Percentiles rank a stretch among this genome's conserved stretches.
These are phyloP conservation scores for Fusarium graminum DNA, from an alignment of 2,329 filamentous ascomycete genomes.

Conservation along the genomic window DNA sequence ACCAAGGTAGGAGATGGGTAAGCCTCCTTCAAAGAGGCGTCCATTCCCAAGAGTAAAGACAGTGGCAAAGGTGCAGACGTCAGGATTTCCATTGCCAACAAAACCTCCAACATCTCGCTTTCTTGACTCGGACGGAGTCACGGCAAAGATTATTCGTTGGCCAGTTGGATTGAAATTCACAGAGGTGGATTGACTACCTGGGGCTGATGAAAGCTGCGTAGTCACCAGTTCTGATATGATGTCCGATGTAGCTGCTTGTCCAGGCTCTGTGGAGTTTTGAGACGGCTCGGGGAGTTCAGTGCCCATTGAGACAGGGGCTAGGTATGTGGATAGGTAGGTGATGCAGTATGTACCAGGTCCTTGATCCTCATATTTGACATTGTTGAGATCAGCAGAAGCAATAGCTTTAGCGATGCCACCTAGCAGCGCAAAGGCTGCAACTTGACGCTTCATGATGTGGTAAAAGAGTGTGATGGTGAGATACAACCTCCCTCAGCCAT, in stretches of 20 bases:
- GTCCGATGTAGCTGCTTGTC: background rate
- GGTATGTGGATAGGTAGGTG: constrained; percentile 8
- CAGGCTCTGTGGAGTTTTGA: background rate
- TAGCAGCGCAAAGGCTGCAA: background rate
- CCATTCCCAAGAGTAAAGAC: constrained; percentile 1
- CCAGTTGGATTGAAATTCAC: background rate
- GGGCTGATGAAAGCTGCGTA: background rate
- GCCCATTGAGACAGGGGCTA: background rate
- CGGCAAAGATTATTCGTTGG: constrained; percentile 1
- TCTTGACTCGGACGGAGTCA: background rate
- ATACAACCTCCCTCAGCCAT: too few species aligned
- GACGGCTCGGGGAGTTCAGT: background rate
- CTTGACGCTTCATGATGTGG: background rate
- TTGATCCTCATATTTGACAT: background rate
- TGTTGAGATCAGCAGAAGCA: background rate
- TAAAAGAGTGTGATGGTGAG: too few species aligned
- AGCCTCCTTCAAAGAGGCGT: background rate
- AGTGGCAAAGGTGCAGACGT: background rate
- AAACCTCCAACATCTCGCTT: constrained; percentile 8
- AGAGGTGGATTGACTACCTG: background rate
- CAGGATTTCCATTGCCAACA: background rate
- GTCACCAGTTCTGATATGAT: background rate
- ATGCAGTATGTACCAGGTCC: constrained; percentile 12
- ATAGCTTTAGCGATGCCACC: background rate
- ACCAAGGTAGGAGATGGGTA: background rate